phyloP scores from a whole-genome alignment of 2,329 filamentous ascomycete species.

The Epicoccum sorghinum region DNA sequence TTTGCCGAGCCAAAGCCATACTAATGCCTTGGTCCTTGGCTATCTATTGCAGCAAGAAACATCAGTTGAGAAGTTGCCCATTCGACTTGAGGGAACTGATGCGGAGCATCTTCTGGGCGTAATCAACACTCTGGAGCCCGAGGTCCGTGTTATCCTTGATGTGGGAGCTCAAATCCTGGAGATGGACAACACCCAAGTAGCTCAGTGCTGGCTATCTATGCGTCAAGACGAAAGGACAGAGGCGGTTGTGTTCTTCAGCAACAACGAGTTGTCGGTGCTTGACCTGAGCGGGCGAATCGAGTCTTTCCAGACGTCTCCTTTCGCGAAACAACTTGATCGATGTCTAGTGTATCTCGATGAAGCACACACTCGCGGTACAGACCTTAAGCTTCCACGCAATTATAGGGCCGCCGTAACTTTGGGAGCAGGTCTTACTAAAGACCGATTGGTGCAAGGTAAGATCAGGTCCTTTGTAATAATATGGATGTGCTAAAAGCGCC shows the following conservation, averaged over 20 bases:
- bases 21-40: constrained; percentile 65
- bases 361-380: constrained; percentile 71
- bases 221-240: not conserved
- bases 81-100: not conserved
- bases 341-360: constrained; percentile 75
- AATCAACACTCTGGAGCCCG: not conserved
- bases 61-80: not conserved
- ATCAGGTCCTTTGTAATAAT: too few species aligned
- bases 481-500: too few species aligned
- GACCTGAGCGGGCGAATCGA: not conserved
- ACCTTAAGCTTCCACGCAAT: constrained; percentile 64
- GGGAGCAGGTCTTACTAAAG: constrained; percentile 69
- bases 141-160: not conserved
- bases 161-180: not conserved
- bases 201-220: not conserved
- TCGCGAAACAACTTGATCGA: constrained; percentile 58
- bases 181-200: not conserved
- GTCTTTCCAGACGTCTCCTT: constrained; percentile 58
- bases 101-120: not conserved
- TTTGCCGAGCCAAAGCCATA: constrained; percentile 62
- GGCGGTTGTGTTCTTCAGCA: not conserved
- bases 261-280: not conserved
- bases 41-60: not conserved
- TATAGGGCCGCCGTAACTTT: constrained; percentile 72
- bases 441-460: constrained; percentile 64